These are phyloP conservation scores for Gnetum montanum DNA, from an alignment of 75 land plant genomes.

Conservation along the genomic window DNA sequence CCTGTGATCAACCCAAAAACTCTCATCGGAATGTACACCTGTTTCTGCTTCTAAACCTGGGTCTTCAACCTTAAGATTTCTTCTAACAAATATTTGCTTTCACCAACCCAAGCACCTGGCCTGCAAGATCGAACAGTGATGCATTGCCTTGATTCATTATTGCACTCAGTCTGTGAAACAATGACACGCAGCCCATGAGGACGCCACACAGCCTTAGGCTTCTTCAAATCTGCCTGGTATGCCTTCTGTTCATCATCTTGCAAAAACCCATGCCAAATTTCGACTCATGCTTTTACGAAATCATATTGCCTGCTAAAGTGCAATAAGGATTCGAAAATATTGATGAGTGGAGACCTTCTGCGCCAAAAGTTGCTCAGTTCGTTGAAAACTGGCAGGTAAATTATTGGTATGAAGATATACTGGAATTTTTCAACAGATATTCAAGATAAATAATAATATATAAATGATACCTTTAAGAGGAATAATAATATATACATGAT, in stretches of 20 bases:
- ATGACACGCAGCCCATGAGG: constrained; percentile 59
- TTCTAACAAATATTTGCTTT: constrained; percentile 62
- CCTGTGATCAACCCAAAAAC: too few species aligned
- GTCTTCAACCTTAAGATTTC: constrained; percentile 40
- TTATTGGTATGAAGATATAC: too few species aligned
- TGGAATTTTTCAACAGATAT: too few species aligned
- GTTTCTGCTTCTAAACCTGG: neutral
- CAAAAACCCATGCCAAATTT: neutral
- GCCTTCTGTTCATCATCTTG: constrained; percentile 54
- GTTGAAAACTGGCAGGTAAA: constrained; percentile 79
- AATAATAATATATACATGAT: too few species aligned
- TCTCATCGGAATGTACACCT: too few species aligned
- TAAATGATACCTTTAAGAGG: too few species aligned
- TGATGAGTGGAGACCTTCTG: constrained; percentile 53
- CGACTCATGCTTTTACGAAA: neutral
- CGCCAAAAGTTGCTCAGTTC: constrained; percentile 76
- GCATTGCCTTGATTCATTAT: constrained; percentile 81
- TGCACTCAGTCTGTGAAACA: constrained; percentile 70
- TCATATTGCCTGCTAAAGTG: too few species aligned
- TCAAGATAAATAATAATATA: too few species aligned
- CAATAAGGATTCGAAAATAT: neutral
- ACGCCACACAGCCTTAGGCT: constrained; percentile 73
- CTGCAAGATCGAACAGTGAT: constrained; percentile 53
- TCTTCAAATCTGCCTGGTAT: constrained; percentile 51
- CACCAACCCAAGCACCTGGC: constrained; percentile 65